Conservation (phyloP, 208 protist genomes). For the Leptomonas pyrrhocoris region DNA sequence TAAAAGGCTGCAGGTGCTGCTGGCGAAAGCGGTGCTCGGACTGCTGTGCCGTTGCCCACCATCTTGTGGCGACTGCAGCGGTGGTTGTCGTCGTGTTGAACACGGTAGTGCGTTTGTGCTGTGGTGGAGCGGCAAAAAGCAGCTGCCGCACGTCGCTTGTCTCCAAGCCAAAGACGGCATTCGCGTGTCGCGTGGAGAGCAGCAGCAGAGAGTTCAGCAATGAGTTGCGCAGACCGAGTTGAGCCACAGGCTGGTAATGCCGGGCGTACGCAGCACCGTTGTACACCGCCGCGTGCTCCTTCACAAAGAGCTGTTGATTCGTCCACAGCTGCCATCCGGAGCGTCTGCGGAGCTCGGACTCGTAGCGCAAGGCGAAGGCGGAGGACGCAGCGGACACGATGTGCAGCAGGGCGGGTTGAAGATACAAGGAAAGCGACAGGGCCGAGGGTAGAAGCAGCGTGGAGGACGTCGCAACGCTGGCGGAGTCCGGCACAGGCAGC, state of each 20-base stretch:
- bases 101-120: too few relatives aligned
- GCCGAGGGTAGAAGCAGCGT: not conserved
- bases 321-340: slow-evolving; percentile 61
- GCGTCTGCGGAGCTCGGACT: slow-evolving; percentile 22
- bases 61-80: slow-evolving; percentile 6
- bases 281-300: slow-evolving; percentile 35
- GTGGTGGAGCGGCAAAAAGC: not conserved
- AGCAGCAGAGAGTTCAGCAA: slow-evolving; percentile 62
- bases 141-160: slow-evolving; percentile 28
- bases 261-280: slow-evolving; percentile 43
- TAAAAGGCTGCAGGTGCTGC: slow-evolving; percentile 22
- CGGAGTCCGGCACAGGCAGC: not conserved
- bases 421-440: slow-evolving; percentile 26
- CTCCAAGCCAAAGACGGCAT: slow-evolving; percentile 21
- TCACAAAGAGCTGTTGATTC: slow-evolving; percentile 46
- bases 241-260: slow-evolving; percentile 42
- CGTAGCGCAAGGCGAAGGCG: slow-evolving; percentile 33
- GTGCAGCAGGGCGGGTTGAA: slow-evolving; percentile 40
- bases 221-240: slow-evolving; percentile 37
- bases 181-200: slow-evolving; percentile 15
- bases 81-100: too few relatives aligned
- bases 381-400: slow-evolving; percentile 24
- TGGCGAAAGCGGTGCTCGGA: slow-evolving; percentile 9
- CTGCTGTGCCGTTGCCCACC: slow-evolving; percentile 16
- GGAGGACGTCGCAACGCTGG: not conserved